phyloP scores from a whole-genome alignment of 257 asterid genomes.

The Solanum appendiculatum region DNA sequence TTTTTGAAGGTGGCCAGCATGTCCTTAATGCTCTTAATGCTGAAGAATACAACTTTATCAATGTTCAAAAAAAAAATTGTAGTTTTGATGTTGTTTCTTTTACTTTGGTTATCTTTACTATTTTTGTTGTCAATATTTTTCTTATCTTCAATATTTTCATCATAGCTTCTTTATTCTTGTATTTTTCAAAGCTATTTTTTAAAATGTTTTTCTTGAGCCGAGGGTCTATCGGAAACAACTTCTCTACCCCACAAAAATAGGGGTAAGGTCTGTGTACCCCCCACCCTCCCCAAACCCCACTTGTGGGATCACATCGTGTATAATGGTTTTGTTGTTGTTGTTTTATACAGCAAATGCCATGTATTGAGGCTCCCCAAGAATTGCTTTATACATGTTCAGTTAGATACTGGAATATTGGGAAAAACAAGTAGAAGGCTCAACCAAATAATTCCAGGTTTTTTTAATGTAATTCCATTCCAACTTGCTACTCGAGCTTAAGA shows the following conservation, averaged over 20 bases:
- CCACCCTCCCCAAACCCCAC: background rate
- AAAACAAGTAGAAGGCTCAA: background rate
- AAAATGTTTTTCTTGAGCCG: background rate
- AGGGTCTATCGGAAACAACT: background rate
- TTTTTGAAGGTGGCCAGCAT: too few relatives aligned
- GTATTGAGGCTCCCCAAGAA: background rate
- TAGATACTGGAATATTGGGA: background rate
- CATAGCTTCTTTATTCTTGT: background rate
- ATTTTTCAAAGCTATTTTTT: background rate
- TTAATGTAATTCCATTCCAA: background rate
- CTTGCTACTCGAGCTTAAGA: background rate
- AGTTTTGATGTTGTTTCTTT: background rate
- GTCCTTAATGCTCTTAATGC: too few relatives aligned
- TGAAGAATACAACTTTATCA: too few relatives aligned
- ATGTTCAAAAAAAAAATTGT: too few relatives aligned
- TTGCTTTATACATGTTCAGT: background rate
- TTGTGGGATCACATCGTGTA: background rate
- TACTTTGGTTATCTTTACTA: background rate
- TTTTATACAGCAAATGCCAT: background rate
- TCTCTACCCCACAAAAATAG: background rate
- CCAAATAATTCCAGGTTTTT: background rate
- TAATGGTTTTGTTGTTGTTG: background rate
- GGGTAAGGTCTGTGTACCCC: background rate
- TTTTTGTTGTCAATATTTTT: background rate
- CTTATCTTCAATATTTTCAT: background rate